Evolutionary conservation across 257 asterid genomes (phyloP).

Genomic region (Hygrophila difformis): DNA sequence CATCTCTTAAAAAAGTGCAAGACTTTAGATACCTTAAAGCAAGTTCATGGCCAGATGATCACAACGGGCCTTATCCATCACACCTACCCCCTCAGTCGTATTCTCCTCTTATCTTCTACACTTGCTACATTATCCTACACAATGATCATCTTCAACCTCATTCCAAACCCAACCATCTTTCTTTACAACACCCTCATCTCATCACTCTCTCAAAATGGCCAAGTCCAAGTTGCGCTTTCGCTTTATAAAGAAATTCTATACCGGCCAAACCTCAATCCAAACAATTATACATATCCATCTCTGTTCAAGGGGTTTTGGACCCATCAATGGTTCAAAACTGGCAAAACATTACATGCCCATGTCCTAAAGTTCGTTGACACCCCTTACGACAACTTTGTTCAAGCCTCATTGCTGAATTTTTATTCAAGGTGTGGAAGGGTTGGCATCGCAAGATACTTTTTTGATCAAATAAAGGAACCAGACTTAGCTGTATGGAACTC

Average conservation of each 20-base stretch:
- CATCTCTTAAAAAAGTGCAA: slow-evolving; percentile 45
- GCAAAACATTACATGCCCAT: slow-evolving; percentile 55
- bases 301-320: slow-evolving; percentile 59
- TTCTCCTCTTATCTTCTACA: slow-evolving; percentile 44
- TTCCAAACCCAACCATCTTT: slow-evolving; percentile 44
- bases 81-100: slow-evolving; percentile 61
- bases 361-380: slow-evolving; percentile 49
- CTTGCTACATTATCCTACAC: slow-evolving; percentile 45
- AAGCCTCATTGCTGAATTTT: slow-evolving; percentile 61
- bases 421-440: slow-evolving; percentile 52
- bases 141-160: slow-evolving; percentile 33
- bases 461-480: slow-evolving; percentile 38
- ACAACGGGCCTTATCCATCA: slow-evolving; percentile 54
- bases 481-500: slow-evolving; percentile 81
- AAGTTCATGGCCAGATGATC: slow-evolving; percentile 56
- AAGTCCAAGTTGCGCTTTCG: slow-evolving; percentile 29
- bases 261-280: slow-evolving; percentile 32
- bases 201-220: slow-evolving; percentile 32
- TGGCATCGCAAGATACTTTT: slow-evolving; percentile 34
- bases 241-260: slow-evolving; percentile 31
- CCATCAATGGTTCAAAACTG: slow-evolving; percentile 35
- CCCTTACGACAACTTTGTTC: slow-evolving; percentile 51
- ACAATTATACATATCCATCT: slow-evolving; percentile 64
- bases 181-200: slow-evolving; percentile 63
- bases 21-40: slow-evolving; percentile 36